Conservation (phyloP, 768 basidiomycete genomes). For the Agaricus blazei region DNA sequence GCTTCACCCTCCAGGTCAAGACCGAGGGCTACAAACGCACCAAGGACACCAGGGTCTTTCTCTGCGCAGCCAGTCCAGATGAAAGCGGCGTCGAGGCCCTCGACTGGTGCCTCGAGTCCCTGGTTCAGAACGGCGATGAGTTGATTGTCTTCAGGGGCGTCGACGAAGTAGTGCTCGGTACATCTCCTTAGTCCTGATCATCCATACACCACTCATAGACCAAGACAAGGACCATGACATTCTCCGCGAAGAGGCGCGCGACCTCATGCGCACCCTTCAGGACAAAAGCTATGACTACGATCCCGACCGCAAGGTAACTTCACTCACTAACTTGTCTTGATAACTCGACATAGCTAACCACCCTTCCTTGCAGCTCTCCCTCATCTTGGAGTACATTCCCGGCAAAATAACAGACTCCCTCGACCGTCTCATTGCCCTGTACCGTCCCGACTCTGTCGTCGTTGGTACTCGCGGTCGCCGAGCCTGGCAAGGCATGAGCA, state of each 20-base stretch:
- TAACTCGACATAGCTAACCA: not conserved
- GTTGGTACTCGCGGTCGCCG: conserved; percentile 83
- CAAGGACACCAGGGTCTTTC: conserved; percentile 78
- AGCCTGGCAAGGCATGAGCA: conserved; percentile 32
- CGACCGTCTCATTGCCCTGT: conserved; percentile 87
- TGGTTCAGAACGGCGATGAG: conserved; percentile 89
- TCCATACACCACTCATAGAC: conserved; percentile 2
- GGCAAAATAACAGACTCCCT: conserved; percentile 87
- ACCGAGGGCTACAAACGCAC: conserved; percentile 74
- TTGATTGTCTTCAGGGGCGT: conserved; percentile 88
- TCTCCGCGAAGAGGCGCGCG: conserved; percentile 80
- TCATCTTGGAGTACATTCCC: conserved; percentile 92
- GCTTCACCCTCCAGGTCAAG: conserved; percentile 82
- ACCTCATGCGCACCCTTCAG: conserved; percentile 75
- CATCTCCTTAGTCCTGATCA: conserved; percentile 15
- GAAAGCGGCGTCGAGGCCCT: conserved; percentile 86
- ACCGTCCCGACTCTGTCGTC: conserved; percentile 87
- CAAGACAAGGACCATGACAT: conserved; percentile 72
- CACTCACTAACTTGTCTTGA: not conserved
- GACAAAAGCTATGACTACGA: conserved; percentile 77
- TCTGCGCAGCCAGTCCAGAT: conserved; percentile 85
- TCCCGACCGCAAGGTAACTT: conserved; percentile 63
- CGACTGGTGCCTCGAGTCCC: conserved; percentile 85
- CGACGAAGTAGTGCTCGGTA: conserved; percentile 81
- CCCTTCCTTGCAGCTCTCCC: conserved; percentile 52